A percentile compares a stretch with the other conserved stretches of the same genome.
These are phyloP conservation scores for Pelagophyceae sp. DNA, from an alignment of 352 stramenopile genomes.

Conservation along the genomic window DNA sequence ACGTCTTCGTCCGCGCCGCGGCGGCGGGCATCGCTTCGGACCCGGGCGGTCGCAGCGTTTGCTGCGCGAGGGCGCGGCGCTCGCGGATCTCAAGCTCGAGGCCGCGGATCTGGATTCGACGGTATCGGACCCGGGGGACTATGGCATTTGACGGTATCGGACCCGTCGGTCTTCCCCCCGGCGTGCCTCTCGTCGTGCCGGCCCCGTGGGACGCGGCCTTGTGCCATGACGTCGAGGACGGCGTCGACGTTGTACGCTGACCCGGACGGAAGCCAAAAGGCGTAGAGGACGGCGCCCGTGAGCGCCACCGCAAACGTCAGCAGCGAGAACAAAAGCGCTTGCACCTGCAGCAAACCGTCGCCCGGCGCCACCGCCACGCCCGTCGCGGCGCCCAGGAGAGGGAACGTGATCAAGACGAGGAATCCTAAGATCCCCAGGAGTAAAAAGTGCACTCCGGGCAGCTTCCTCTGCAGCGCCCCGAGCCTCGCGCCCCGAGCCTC, in stretches of 20 bases:
- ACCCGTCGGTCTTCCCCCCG: constrained; percentile 31
- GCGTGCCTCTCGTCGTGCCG: constrained; percentile 45
- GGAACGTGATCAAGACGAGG: background rate
- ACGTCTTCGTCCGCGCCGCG: too few species aligned
- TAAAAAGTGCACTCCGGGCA: constrained; percentile 45
- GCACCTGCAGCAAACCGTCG: background rate
- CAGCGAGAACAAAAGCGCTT: background rate
- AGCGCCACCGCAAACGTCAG: constrained; percentile 47
- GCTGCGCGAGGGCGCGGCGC: too few species aligned
- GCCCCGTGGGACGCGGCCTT: too few species aligned
- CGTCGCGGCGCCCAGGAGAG: constrained; percentile 6
- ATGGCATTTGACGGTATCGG: too few species aligned
- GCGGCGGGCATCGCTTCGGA: too few species aligned
- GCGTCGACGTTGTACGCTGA: constrained; percentile 53
- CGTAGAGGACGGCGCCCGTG: constrained; percentile 31
- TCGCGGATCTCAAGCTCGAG: background rate
- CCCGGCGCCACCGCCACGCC: background rate
- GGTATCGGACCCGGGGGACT: too few species aligned
- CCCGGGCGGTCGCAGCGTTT: too few species aligned
- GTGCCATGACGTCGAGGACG: constrained; percentile 50
- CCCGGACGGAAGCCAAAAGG: constrained; percentile 23
- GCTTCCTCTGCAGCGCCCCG: constrained; percentile 38
- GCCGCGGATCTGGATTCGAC: too few species aligned
- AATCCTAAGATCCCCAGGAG: constrained; percentile 45
- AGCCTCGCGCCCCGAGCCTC: constrained; percentile 44